A percentile compares a stretch with the other conserved stretches of the same genome.
Evolutionary conservation across 2,329 filamentous ascomycete genomes (phyloP).

Genomic region (Periconia sp.): DNA sequence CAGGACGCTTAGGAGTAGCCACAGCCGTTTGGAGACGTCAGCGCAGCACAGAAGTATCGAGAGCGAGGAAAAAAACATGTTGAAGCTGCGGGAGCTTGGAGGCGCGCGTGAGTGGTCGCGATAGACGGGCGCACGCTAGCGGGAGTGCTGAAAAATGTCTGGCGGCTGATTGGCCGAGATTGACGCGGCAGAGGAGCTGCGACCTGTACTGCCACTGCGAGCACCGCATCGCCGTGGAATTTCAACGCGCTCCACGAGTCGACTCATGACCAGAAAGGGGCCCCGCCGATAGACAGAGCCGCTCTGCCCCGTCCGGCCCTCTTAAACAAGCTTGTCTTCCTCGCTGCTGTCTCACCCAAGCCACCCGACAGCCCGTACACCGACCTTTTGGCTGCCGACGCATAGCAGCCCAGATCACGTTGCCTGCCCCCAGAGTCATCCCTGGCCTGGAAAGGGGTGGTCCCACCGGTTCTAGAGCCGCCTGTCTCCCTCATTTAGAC

Average conservation of each 20-base stretch:
- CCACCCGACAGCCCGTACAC: too few species aligned
- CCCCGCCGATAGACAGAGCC: neutral
- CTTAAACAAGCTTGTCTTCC: too few species aligned
- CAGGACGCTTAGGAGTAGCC: slow-evolving; percentile 2
- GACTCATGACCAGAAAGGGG: slow-evolving; percentile 4
- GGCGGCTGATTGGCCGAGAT: slow-evolving; percentile 17
- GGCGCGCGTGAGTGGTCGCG: too few species aligned
- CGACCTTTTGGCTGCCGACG: too few species aligned
- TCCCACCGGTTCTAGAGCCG: slow-evolving; percentile 4
- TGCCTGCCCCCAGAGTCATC: slow-evolving; percentile 30
- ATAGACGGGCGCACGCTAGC: too few species aligned
- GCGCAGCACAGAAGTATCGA: too few species aligned
- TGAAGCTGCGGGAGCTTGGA: too few species aligned
- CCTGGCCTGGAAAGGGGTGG: too few species aligned
- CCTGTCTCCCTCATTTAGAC: neutral
- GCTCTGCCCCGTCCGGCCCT: slow-evolving; percentile 10
- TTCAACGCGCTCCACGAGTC: slow-evolving; percentile 5
- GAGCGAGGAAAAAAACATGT: too few species aligned
- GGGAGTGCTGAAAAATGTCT: slow-evolving; percentile 14
- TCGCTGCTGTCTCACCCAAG: too few species aligned
- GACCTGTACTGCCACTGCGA: slow-evolving; percentile 7
- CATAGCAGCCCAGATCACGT: slow-evolving; percentile 29
- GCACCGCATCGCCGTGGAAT: slow-evolving; percentile 10
- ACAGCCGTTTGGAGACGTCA: slow-evolving; percentile 2
- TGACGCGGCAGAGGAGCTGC: slow-evolving; percentile 7